Conservation (phyloP, 306 rosid genomes). For the Vigna trinervia region DNA sequence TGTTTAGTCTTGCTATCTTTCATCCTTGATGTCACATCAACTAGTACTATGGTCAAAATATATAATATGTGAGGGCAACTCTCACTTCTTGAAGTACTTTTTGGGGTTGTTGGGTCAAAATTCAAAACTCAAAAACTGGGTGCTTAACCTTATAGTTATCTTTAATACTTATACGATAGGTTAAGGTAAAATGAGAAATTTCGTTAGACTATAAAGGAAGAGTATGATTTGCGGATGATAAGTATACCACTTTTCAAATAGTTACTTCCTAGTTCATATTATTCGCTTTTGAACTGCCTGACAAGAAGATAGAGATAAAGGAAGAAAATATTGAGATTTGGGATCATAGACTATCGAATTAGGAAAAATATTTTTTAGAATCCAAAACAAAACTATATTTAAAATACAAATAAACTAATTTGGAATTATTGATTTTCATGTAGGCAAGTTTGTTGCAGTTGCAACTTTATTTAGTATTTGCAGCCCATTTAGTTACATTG, state of each 20-base stretch:
- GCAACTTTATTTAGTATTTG: not conserved
- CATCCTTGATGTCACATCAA: not conserved
- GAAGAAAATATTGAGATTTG: not conserved
- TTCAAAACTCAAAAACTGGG: not conserved
- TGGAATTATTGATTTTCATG: not conserved
- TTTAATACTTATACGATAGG: constrained; percentile 1
- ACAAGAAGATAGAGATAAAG: not conserved
- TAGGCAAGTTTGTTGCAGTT: too few species aligned
- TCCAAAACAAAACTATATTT: not conserved
- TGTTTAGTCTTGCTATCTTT: too few species aligned
- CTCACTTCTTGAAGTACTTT: not conserved
- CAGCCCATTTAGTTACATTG: not conserved
- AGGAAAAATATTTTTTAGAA: too few species aligned
- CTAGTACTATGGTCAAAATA: not conserved
- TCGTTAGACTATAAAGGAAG: constrained; percentile 11
- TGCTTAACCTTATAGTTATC: constrained; percentile 17
- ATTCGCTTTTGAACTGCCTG: not conserved
- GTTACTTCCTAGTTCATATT: not conserved
- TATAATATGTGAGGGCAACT: too few species aligned
- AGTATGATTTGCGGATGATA: not conserved
- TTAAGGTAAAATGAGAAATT: constrained; percentile 12
- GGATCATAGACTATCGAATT: not conserved
- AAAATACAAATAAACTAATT: not conserved
- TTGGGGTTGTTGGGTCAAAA: not conserved
- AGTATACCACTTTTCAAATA: not conserved